These are phyloP conservation scores for Monoraphidium neglectum DNA, from an alignment of 139 green algal genomes.

Conservation along the genomic window DNA sequence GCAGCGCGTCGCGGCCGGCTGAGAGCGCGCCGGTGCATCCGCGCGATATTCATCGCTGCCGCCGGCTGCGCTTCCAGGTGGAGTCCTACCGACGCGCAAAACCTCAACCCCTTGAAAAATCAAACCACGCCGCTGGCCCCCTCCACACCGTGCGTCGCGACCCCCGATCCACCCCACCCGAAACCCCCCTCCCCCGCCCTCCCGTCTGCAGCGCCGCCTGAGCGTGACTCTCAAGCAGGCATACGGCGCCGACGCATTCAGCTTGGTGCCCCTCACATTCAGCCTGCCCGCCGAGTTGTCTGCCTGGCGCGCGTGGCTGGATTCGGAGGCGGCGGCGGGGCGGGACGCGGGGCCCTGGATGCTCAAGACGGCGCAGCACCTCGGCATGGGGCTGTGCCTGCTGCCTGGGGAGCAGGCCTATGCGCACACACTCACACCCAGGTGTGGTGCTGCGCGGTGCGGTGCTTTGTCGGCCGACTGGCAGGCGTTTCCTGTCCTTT, in stretches of 20 bases:
- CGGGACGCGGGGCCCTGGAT: slow-evolving; percentile 50
- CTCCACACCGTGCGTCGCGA: neutral
- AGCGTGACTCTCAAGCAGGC: slow-evolving; percentile 39
- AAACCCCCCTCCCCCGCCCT: neutral
- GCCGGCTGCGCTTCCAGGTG: too few relatives aligned
- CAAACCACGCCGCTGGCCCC: neutral
- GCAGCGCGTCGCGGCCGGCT: neutral
- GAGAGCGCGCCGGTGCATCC: neutral
- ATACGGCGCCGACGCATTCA: slow-evolving; percentile 37
- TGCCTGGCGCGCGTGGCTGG: slow-evolving; percentile 22
- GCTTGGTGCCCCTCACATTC: slow-evolving; percentile 51
- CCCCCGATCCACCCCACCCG: neutral
- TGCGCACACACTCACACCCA: slow-evolving; percentile 24
- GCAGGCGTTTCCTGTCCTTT: too few relatives aligned
- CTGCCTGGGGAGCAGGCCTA: slow-evolving; percentile 32
- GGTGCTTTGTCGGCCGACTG: too few relatives aligned
- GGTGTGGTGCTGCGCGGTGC: slow-evolving; percentile 5
- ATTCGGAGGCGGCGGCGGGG: neutral
- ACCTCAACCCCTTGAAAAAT: neutral
- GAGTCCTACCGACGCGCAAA: too few relatives aligned
- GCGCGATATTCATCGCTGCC: neutral
- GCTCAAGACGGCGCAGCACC: slow-evolving; percentile 59
- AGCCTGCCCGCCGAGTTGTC: slow-evolving; percentile 46
- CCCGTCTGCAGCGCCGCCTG: slow-evolving; percentile 37
- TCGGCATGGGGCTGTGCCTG: slow-evolving; percentile 61